phyloP scores from a whole-genome alignment of 192 early-diverging fungal genomes.

The Linnemannia hyalina region DNA sequence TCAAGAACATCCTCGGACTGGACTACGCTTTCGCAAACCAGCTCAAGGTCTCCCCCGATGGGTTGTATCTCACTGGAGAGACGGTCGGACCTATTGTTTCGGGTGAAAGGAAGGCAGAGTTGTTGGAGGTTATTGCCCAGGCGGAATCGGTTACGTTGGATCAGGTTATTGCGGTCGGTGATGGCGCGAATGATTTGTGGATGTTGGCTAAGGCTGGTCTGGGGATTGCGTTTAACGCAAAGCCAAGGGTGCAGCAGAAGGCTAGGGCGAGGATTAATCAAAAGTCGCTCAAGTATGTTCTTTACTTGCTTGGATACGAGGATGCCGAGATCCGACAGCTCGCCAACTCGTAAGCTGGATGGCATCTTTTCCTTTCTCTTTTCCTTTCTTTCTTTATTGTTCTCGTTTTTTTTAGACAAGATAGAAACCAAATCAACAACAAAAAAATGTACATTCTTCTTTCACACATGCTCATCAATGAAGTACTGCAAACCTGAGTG shows the following conservation, averaged over 20 bases:
- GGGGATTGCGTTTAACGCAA: constrained; percentile 98
- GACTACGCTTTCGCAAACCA: constrained; percentile 99
- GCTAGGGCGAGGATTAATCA: constrained; percentile 93
- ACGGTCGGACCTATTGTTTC: constrained; percentile 92
- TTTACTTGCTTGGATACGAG: constrained; percentile 91
- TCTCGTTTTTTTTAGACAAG: not conserved
- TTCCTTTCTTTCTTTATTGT: not conserved
- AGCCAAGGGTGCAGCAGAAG: constrained; percentile 95
- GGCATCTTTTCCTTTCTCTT: not conserved
- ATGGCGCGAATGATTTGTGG: constrained; percentile 97
- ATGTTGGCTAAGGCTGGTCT: constrained; percentile 96
- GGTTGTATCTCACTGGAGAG: constrained; percentile 85
- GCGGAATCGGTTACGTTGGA: constrained; percentile 87
- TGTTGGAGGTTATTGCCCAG: constrained; percentile 96
- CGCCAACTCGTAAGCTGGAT: constrained; percentile 27
- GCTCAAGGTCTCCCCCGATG: constrained; percentile 89
- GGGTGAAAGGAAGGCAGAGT: constrained; percentile 92
- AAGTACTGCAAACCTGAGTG: not conserved
- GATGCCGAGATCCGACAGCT: constrained; percentile 81
- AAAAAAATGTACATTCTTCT: not conserved
- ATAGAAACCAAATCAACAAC: not conserved
- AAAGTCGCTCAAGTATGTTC: constrained; percentile 89
- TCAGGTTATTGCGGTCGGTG: constrained; percentile 97
- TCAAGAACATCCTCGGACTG: constrained; percentile 89
- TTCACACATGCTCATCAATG: too few species aligned